phyloP scores from a whole-genome alignment of 768 basidiomycete genomes.

The Cantharellus anzutake region DNA sequence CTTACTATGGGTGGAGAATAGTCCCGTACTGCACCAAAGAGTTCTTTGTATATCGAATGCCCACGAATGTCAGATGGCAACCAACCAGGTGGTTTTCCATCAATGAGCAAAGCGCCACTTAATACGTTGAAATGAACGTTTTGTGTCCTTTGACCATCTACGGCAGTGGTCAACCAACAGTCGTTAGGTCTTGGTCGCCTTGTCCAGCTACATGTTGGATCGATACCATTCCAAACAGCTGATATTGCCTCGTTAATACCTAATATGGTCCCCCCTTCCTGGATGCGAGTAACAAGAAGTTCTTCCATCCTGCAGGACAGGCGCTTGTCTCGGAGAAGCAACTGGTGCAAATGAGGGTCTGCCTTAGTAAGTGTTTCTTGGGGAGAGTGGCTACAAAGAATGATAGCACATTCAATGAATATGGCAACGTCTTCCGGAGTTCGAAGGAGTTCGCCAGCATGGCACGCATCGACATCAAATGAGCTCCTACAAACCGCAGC shows the following conservation, averaged over 20 bases:
- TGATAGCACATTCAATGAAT: constrained; percentile 18
- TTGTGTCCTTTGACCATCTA: not conserved
- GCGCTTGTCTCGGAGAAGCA: not conserved
- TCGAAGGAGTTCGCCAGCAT: constrained; percentile 10
- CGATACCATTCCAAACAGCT: not conserved
- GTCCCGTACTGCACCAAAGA: no score
- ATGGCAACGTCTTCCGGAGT: constrained; percentile 14
- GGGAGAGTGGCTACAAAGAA: constrained; percentile 13
- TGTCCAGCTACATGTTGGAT: not conserved
- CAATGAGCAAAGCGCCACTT: not conserved
- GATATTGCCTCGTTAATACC: not conserved
- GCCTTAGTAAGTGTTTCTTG: not conserved
- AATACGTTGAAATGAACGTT: not conserved
- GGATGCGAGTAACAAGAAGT: not conserved
- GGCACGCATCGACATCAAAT: constrained; percentile 18
- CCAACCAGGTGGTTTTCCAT: not conserved
- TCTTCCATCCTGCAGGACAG: not conserved
- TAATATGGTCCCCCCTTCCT: not conserved
- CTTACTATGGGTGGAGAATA: no score
- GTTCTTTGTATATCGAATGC: no score
- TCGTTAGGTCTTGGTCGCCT: no score
- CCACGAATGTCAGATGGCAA: not conserved
- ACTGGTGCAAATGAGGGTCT: not conserved
- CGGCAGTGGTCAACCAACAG: not conserved
- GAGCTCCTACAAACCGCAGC: constrained; percentile 24